These are phyloP conservation scores for Hypoxylon trugodes DNA, from an alignment of 495 filamentous ascomycete genomes.

Conservation along the genomic window DNA sequence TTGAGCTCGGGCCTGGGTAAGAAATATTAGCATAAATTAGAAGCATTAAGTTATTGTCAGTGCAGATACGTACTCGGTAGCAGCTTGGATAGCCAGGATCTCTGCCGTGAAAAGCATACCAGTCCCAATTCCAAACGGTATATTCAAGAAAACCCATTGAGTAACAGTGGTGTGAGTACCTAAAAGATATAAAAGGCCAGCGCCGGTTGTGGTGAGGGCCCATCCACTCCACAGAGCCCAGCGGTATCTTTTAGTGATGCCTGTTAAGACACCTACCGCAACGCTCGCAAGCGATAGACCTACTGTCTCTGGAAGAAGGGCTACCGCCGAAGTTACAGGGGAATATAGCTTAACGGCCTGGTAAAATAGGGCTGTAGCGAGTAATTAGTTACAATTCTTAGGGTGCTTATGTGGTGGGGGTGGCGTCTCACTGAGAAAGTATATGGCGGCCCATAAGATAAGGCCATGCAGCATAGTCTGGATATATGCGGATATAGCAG, in stretches of 20 bases:
- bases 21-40: background rate
- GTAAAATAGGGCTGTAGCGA: slow-evolving; percentile 63
- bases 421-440: slow-evolving; percentile 56
- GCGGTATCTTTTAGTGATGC: slow-evolving; percentile 52
- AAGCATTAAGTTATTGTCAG: too few relatives aligned
- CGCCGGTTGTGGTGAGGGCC: slow-evolving; percentile 53
- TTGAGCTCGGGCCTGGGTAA: slow-evolving; percentile 24
- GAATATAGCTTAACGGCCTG: slow-evolving; percentile 65
- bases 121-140: slow-evolving; percentile 60
- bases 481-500: slow-evolving; percentile 43
- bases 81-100: slow-evolving; percentile 56
- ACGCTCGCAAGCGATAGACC: slow-evolving; percentile 51
- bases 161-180: slow-evolving; percentile 51
- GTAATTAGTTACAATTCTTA: background rate
- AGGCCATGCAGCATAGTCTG: slow-evolving; percentile 60
- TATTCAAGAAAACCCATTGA: slow-evolving; percentile 61
- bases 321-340: slow-evolving; percentile 64
- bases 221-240: slow-evolving; percentile 65
- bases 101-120: slow-evolving; percentile 62
- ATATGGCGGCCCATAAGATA: slow-evolving; percentile 59
- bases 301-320: slow-evolving; percentile 66
- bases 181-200: slow-evolving; percentile 60
- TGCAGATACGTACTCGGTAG: slow-evolving; percentile 25
- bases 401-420: background rate
- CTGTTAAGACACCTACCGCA: slow-evolving; percentile 54